phyloP scores from a whole-genome alignment of 805 yeast genomes.

The Metschnikowia matae region DNA sequence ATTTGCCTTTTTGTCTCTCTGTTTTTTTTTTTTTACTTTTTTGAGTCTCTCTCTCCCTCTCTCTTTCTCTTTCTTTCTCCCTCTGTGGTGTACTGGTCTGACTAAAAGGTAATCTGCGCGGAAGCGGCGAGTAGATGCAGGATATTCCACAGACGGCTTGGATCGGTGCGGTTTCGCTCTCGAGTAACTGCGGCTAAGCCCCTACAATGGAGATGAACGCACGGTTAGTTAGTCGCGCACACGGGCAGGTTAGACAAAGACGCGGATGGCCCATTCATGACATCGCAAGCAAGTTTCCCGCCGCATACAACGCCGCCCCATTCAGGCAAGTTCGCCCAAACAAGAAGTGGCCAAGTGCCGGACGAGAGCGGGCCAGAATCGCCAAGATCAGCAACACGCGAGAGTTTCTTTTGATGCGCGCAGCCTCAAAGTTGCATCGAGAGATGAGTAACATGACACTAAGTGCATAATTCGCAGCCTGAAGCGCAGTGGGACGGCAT shows the following conservation, averaged over 20 bases:
- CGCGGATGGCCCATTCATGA: no score
- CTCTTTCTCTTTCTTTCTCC: background rate
- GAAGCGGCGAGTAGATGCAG: background rate
- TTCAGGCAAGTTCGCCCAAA: no score
- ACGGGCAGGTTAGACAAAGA: no score
- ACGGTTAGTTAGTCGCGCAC: no score
- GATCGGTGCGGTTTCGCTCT: background rate
- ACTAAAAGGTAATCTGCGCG: background rate
- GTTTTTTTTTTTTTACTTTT: background rate
- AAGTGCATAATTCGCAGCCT: conserved; percentile 3
- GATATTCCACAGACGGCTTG: no score
- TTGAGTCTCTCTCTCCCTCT: no score
- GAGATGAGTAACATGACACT: conserved; percentile 1
- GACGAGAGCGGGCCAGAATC: background rate
- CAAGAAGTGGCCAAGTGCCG: no score
- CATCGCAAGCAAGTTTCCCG: background rate
- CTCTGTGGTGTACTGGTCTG: background rate
- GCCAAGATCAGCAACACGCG: background rate
- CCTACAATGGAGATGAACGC: background rate
- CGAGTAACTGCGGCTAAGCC: background rate
- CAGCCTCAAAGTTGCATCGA: background rate
- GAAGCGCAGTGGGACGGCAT: conserved; percentile 3
- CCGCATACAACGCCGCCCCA: background rate
- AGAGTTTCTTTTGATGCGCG: background rate
- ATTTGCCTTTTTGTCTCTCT: no score